A percentile compares a stretch with the other conserved stretches of the same genome.
Conservation (phyloP, 1,284 basidiomycete genomes). For the Heterobasidion parviporum region DNA sequence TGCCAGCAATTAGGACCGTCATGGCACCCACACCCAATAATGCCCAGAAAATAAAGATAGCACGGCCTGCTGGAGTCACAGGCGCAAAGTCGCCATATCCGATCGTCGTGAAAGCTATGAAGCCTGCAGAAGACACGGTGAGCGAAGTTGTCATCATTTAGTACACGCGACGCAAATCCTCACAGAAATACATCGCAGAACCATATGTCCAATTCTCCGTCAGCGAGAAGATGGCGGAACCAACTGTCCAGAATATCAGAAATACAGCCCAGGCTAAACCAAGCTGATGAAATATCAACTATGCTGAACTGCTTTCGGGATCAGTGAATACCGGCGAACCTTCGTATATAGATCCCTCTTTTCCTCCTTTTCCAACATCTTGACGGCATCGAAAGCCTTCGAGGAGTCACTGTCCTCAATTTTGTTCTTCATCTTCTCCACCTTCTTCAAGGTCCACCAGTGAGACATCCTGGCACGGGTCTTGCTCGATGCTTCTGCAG, state of each 20-base stretch:
- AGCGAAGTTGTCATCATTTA: constrained; percentile 11
- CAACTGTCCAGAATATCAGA: constrained; percentile 52
- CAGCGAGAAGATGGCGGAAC: constrained; percentile 44
- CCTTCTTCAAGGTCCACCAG: too few species aligned
- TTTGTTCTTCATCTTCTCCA: not conserved
- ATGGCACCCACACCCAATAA: constrained; percentile 69
- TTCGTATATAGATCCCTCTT: constrained; percentile 24
- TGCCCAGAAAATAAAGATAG: constrained; percentile 78
- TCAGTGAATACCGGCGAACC: constrained; percentile 19
- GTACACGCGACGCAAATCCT: constrained; percentile 16
- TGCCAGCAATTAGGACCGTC: constrained; percentile 66
- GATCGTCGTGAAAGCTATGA: constrained; percentile 57
- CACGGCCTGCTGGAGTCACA: constrained; percentile 56
- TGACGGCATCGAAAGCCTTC: not conserved
- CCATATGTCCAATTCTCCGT: constrained; percentile 48
- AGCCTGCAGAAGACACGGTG: constrained; percentile 16
- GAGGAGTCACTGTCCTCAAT: not conserved
- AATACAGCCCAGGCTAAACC: constrained; percentile 40
- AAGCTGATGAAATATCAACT: constrained; percentile 19
- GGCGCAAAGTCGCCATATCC: constrained; percentile 68
- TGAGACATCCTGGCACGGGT: too few species aligned
- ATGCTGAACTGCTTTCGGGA: not conserved
- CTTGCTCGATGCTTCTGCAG: not conserved
- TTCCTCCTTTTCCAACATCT: constrained; percentile 7
- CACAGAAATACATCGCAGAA: constrained; percentile 65